Base-by-base conservation (phyloP, 2,329 filamentous ascomycete genomes). In the Xylaria sp. region DNA sequence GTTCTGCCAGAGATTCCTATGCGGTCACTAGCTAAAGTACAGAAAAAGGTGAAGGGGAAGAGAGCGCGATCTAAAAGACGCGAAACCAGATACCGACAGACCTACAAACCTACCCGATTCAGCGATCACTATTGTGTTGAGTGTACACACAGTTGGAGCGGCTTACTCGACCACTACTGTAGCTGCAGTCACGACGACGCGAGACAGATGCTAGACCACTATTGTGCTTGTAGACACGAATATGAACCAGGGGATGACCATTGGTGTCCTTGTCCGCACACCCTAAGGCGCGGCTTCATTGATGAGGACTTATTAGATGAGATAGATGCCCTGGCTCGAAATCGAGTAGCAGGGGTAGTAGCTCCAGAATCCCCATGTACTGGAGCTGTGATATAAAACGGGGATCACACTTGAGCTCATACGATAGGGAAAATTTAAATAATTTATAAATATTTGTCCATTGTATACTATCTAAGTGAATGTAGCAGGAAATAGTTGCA, bases 251-350 rank as follows among this genome's bases (percentile, higher is more conserved):
- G 42, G 0, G 32, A 51, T 5, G 70, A 71, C 16, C 70, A 71
- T 27, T 71, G 53, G 54, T 71, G 70, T 18, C 69, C 65, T 4
- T 69, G 60, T 16, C 35, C 53, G 3, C 59, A 69, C 18, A 60
- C 60, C 6, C 57, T 67, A 5, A 35, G 42, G 21, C 61, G 16
- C 4, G n/a, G 42, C 8, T 67, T 62, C 27, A 63, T 63, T 10
- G 40, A 59, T 4, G 44, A 65, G 21, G 50, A 51, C 2, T 6
- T 66, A 21, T 27, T 64, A 5, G 18, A 53, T 4, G 63, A 69
- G 47, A 60, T 65, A 44, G 29, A 67, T 25, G 32, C n/a, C 1
- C 57, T 4, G 13, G 66, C 69, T 60, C 51, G 44, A 21, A 55
- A 21, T 4, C 63, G 63, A 21, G 51, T 47, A 21, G n/a, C 35